A percentile compares a stretch with the other conserved stretches of the same genome.
Evolutionary conservation across 2,329 filamentous ascomycete genomes (phyloP).

Genomic region (Torrubiella hemipterigena): DNA sequence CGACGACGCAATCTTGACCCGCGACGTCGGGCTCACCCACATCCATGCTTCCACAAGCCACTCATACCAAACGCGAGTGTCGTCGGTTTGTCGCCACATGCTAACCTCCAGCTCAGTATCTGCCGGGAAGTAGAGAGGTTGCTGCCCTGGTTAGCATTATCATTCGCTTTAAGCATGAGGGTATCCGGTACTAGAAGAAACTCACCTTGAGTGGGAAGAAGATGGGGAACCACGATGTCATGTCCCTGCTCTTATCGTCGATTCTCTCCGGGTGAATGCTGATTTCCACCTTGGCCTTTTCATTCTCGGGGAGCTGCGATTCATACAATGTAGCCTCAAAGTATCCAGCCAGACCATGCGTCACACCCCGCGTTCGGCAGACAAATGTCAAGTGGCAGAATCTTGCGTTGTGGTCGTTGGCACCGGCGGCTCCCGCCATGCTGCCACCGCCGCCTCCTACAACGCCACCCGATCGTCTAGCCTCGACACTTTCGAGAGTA

Average conservation of each 20-base stretch:
- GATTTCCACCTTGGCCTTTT: conserved; percentile 57
- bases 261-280: conserved; percentile 90
- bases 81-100: conserved; percentile 94
- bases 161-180: conserved; percentile 1
- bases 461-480: conserved; percentile 50
- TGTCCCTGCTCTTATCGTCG: conserved; percentile 84
- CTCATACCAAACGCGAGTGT: conserved; percentile 96
- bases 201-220: conserved; percentile 90
- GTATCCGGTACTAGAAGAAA: too few relatives aligned
- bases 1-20: conserved; percentile 54
- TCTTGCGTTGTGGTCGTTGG: conserved; percentile 87
- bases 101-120: conserved; percentile 77
- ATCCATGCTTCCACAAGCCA: conserved; percentile 85
- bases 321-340: conserved; percentile 93
- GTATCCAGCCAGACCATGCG: conserved; percentile 86
- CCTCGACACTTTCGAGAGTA: conserved; percentile 41
- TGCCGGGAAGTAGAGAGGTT: conserved; percentile 74
- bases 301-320: conserved; percentile 25
- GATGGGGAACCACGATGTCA: conserved; percentile 99
- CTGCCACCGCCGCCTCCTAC: conserved; percentile 58
- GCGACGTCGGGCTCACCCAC: conserved; percentile 44
- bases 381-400: conserved; percentile 68
- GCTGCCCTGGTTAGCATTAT: conserved; percentile 34
- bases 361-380: conserved; percentile 65
- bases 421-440: conserved; percentile 63